Percentiles rank a stretch among this genome's conserved stretches.
Evolutionary conservation across 345 rosid species (phyloP).

Genomic region (Psidium guajava): DNA sequence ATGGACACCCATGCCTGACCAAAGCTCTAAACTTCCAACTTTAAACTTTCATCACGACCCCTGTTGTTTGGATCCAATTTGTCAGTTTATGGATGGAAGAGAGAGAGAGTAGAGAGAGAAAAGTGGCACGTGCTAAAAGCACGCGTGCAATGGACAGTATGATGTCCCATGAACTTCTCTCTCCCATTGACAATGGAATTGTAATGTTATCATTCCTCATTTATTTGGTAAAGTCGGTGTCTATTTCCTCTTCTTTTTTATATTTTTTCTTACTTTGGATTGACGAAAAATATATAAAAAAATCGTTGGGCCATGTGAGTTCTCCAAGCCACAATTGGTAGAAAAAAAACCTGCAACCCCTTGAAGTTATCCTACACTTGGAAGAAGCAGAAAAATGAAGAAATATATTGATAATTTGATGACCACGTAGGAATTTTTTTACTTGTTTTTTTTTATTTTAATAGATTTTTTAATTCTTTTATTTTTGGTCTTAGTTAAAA

Average conservation of each 20-base stretch:
- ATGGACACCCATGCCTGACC: not conserved
- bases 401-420: too few species aligned
- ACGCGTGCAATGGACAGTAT: constrained; percentile 1
- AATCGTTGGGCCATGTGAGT: too few species aligned
- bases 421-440: too few species aligned
- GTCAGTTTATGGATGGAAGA: not conserved
- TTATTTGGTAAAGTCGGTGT: too few species aligned
- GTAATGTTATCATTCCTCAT: not conserved
- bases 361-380: too few species aligned
- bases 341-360: too few species aligned
- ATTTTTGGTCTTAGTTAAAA: not conserved
- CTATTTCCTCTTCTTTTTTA: not conserved
- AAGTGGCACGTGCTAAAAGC: not conserved
- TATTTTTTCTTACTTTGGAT: too few species aligned
- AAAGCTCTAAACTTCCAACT: not conserved
- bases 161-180: not conserved
- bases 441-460: too few species aligned
- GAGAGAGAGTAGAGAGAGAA: not conserved
- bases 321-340: too few species aligned
- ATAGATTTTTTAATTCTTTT: not conserved
- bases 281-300: too few species aligned
- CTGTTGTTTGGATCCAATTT: not conserved
- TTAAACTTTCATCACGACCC: not conserved
- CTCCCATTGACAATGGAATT: not conserved
- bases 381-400: too few species aligned